Evolutionary conservation across 2,329 filamentous ascomycete species (phyloP), one percentile per base, ranked within the genome.

Genomic region (Pseudonectria buxi): DNA sequence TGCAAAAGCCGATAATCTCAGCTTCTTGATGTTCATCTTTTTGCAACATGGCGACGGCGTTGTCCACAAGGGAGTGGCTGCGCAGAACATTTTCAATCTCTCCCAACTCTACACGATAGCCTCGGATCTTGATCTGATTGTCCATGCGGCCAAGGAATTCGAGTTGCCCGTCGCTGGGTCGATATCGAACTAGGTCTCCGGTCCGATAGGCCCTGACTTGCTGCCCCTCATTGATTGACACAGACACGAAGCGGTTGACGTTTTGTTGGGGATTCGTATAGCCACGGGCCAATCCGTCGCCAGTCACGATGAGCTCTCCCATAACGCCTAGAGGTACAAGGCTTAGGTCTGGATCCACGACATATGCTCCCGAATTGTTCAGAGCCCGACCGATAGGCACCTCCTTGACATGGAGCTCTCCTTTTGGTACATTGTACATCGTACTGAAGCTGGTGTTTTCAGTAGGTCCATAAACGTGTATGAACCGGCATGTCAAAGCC

Each of bases 61-160:
- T 37, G 7, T 39, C 31, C 10, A 53, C 45, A 6, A 15, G 4
- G 3, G 33, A 26, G 7, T 49, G 36, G 2, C 13, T 35, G 14
- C 37, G 37, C 1, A 56, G 30, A 2, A 32, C 38, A 7, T 47
- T 39, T 5, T 59, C 55, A 3, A 59, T 47, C 26, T 59, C 56
- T 0, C 36, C 46, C 2, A 51, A 33, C 33, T 61, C 57, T 15
- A 59, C 33, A 4, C 57, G 50, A 7, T 59, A 46, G 9, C 56
- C 55, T 14, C 54, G 47, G 7, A 60, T 42, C 36, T 59, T 59
- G 32, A 56, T 39, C 28, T 58, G 54, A 12, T 35, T 32, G n/a
- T 59, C 55, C 2, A 51, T 47, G 9, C 56, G 50, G 1, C 51
- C 51, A 2, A 57, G 38, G 32, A 54, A 56, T 27, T 55, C 53